A percentile compares a stretch with the other conserved stretches of the same genome.
These are phyloP conservation scores for Angomonas ambiguus DNA, from an alignment of 208 protist species.

Conservation along the genomic window DNA sequence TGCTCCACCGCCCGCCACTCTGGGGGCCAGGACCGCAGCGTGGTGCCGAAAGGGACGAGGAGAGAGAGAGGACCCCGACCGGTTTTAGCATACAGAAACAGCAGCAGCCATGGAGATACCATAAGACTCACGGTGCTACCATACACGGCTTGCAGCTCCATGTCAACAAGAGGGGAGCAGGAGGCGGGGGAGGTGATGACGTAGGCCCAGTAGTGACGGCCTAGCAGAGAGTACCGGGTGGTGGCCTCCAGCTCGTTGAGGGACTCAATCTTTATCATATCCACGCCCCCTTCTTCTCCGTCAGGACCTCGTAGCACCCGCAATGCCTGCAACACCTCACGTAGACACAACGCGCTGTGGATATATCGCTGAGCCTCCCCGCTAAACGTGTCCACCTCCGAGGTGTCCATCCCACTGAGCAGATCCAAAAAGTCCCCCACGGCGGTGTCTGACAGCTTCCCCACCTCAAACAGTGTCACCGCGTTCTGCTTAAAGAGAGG, in stretches of 20 bases:
- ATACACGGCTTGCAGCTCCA: slow-evolving; percentile 73
- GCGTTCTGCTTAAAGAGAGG: slow-evolving; percentile 85
- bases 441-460: slow-evolving; percentile 79
- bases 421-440: slow-evolving; percentile 70
- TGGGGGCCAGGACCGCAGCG: slow-evolving; percentile 52
- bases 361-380: slow-evolving; percentile 89
- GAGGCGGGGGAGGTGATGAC: slow-evolving; percentile 59
- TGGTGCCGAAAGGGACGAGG: slow-evolving; percentile 65
- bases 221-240: slow-evolving; percentile 81
- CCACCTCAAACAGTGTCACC: slow-evolving; percentile 90
- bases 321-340: slow-evolving; percentile 62
- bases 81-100: slow-evolving; percentile 62
- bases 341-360: slow-evolving; percentile 71
- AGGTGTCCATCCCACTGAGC: slow-evolving; percentile 49
- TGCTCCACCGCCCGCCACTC: slow-evolving; percentile 22
- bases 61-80: slow-evolving; percentile 46
- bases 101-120: slow-evolving; percentile 77
- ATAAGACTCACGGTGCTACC: slow-evolving; percentile 75
- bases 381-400: slow-evolving; percentile 33
- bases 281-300: slow-evolving; percentile 46
- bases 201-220: slow-evolving; percentile 86
- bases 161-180: slow-evolving; percentile 61
- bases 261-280: slow-evolving; percentile 87
- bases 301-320: slow-evolving; percentile 35
- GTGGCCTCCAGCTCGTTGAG: slow-evolving; percentile 86